These are phyloP conservation scores for Pythium guiyangense DNA, from an alignment of 352 stramenopile genomes.

Conservation along the genomic window DNA sequence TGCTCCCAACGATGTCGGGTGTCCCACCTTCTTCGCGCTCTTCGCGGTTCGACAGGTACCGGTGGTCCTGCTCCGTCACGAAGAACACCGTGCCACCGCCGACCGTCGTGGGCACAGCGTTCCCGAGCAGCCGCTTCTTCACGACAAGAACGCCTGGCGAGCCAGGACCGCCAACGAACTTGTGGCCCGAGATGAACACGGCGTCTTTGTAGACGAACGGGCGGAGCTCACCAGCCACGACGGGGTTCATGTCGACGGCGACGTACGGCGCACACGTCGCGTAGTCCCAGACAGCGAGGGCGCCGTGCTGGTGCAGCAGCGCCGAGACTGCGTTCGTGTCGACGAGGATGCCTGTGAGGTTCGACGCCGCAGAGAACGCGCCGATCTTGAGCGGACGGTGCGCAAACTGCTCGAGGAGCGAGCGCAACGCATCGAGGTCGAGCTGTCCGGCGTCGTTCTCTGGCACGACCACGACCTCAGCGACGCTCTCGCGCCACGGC, in stretches of 20 bases:
- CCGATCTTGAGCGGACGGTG: slow-evolving; percentile 74
- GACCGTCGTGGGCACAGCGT: slow-evolving; percentile 46
- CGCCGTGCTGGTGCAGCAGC: slow-evolving; percentile 89
- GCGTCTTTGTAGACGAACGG: slow-evolving; percentile 86
- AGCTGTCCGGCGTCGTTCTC: slow-evolving; percentile 45
- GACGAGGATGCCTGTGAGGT: slow-evolving; percentile 93
- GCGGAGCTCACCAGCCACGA: slow-evolving; percentile 24
- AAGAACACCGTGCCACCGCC: slow-evolving; percentile 50
- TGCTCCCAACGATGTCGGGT: slow-evolving; percentile 92
- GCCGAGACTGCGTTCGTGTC: slow-evolving; percentile 87
- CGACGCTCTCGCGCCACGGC: slow-evolving; percentile 92
- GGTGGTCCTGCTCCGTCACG: slow-evolving; percentile 49
- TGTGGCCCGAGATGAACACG: slow-evolving; percentile 95
- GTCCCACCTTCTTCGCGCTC: slow-evolving; percentile 95
- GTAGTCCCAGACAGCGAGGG: slow-evolving; percentile 95
- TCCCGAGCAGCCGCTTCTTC: slow-evolving; percentile 86
- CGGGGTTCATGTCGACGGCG: slow-evolving; percentile 96
- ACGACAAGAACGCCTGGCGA: slow-evolving; percentile 93
- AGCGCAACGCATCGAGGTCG: slow-evolving; percentile 50
- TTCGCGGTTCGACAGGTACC: slow-evolving; percentile 70
- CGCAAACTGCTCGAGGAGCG: slow-evolving; percentile 43
- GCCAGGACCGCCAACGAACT: slow-evolving; percentile 92
- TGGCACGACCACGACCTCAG: slow-evolving; percentile 77
- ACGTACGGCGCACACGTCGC: slow-evolving; percentile 92
- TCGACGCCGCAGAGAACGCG: slow-evolving; percentile 92